Evolutionary conservation across 2,329 filamentous ascomycete species (phyloP), one percentile per base, ranked within the genome.

Genomic region (Tolypocladium ovalisporum): DNA sequence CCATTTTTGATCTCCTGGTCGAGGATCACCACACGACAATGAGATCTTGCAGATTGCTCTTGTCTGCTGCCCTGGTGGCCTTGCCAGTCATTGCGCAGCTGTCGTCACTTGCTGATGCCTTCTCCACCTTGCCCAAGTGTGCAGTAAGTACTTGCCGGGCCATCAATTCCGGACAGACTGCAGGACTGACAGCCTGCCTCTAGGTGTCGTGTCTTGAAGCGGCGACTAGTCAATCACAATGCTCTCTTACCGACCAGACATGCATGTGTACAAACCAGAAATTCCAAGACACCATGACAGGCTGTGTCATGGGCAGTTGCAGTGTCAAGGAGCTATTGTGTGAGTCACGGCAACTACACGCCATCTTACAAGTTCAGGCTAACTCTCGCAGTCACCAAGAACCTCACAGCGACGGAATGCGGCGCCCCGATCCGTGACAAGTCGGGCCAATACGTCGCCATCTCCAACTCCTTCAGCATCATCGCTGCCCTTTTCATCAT

Each of bases 401-500:
- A 69, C 49, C 19, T 63, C 3, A 68, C 67, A 3, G 51, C 58
- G 9, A 58, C 55, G 27, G 47, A n/a, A 32, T 65, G 64, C 54
- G 32, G 55, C 44, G 52, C n/a, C 65, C 67, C 36, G 57, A 35
- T 67, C 8, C 63, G 68, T 17, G 64, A 73, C 60, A 71, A 68
- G 55, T 70, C 61, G 60, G 60, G 66, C 29, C 61, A 70, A 29
- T 68, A 75, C 54, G 61, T 71, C 12, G 66, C 65, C 53, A 64
- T 76, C 2, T 65, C 67, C 59, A 63, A 70, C 61, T 34, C 61
- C 58, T 63, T 75, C 12, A 69, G 67, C 36, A 63, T 67, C 7
- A 63, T 78, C 3, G 70, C 73, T 1, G 70, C 64, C 54, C 59
- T 72, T 29, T 77, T 78, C 57, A 66, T 79, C n/a, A 57, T 74